Evolutionary conservation across 805 yeast genomes (phyloP), one percentile per base, ranked within the genome.

Genomic region (Candida ascalaphidarum): DNA sequence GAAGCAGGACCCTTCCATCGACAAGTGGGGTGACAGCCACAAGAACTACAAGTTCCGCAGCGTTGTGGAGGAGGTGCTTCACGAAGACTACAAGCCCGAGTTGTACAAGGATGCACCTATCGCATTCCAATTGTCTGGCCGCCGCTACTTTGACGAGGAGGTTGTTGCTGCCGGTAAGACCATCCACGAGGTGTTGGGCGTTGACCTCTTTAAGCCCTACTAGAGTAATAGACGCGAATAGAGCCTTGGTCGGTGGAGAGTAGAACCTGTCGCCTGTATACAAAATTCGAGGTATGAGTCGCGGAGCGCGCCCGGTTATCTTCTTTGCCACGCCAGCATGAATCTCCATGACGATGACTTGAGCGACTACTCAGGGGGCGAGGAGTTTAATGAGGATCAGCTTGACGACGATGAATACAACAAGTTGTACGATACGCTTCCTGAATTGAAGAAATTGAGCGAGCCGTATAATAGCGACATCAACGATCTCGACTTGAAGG

Each of bases 101-200:
- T 43, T 58, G 27, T 67, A 66, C 35, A 46, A 47, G 21, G 73
- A 66, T 26, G 78, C 79, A 7, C 78, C 79, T 24, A 65, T 72
- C 41, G 67, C 62, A 21, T 55, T 71, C 40, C 79, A 72, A 47
- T 57, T 72, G 33, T 48, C 61, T 21, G 74, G 73, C 26, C 64
- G 72, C 53, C 60, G 77, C 46, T 72, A 70, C 41, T 55, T 48
- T 26, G 79, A 72, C 42, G 79, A 72, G 48, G 77, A 72, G 35
- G 72, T 68, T 23, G 68, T 70, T 23, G 71, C 69, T 26, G 68
- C 68, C 4, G 53, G 68, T 29, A 58, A 58, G 38, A 48, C 65
- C 17, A 39, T 68, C 17, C 58, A 47, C 18, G 61, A 50, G 25
- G 37, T 61, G 19, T 47, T 64, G 37, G 49, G 48, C 5, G 55